These are phyloP conservation scores for Lolium rigidum DNA, from an alignment of 176 grass and related monocot genomes.

Conservation along the genomic window DNA sequence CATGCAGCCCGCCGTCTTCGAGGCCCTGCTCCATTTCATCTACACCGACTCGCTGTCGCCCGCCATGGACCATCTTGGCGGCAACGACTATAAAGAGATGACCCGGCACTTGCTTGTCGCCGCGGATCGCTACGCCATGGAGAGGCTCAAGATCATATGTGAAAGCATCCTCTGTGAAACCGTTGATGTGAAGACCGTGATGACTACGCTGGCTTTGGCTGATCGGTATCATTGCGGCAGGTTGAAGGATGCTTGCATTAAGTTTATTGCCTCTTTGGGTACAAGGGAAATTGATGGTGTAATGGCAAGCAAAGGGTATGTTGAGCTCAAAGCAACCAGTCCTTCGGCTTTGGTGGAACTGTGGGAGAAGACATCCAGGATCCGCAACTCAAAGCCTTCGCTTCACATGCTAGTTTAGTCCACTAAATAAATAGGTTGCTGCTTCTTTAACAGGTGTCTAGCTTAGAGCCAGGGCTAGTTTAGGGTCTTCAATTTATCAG, in stretches of 20 bases:
- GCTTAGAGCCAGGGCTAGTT: not conserved
- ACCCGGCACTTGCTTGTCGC: not conserved
- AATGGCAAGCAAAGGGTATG: slow-evolving; percentile 2
- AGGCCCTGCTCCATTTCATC: not conserved
- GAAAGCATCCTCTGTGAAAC: not conserved
- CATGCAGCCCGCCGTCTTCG: not conserved
- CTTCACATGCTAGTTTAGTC: too few relatives aligned
- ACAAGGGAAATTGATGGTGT: not conserved
- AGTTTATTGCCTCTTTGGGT: not conserved
- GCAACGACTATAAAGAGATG: not conserved
- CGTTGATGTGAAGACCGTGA: not conserved
- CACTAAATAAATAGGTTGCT: not conserved
- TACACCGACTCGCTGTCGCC: not conserved
- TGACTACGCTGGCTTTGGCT: not conserved
- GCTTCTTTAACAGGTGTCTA: not conserved
- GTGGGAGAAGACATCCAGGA: not conserved
- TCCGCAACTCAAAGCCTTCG: not conserved
- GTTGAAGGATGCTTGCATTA: not conserved
- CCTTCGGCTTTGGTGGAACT: not conserved
- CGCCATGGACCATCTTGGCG: not conserved
- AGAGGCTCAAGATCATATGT: not conserved
- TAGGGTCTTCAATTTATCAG: not conserved
- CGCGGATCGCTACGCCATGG: not conserved
- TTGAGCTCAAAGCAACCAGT: not conserved
- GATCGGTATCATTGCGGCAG: not conserved